These are phyloP conservation scores for Cucurbita pepo DNA, from an alignment of 306 rosid genomes.

Conservation along the genomic window DNA sequence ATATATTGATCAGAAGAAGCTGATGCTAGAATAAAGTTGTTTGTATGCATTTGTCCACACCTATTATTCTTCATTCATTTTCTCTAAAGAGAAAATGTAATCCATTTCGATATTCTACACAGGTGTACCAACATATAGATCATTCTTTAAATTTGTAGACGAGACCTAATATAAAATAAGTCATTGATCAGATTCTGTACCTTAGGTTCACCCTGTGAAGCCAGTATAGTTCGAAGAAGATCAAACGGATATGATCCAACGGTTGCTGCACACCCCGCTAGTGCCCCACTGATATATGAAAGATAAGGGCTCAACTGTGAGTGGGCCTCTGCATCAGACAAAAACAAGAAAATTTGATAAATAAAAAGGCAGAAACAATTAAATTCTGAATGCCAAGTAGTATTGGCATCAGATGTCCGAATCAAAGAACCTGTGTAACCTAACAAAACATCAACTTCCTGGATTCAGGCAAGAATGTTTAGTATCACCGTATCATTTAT, in stretches of 20 bases:
- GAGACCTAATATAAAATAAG: background rate
- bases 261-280: conserved; percentile 94
- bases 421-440: background rate
- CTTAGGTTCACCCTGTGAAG: conserved; percentile 99
- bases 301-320: conserved; percentile 62
- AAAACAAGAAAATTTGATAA: background rate
- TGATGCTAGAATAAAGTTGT: background rate
- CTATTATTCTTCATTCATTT: background rate
- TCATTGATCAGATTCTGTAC: conserved; percentile 14
- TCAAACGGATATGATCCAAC: conserved; percentile 92
- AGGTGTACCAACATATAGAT: background rate
- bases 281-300: conserved; percentile 75
- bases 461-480: background rate
- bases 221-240: conserved; percentile 83
- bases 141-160: background rate
- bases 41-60: background rate
- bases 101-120: background rate
- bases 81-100: background rate
- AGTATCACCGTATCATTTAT: background rate
- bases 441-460: background rate
- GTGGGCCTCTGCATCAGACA: conserved; percentile 64
- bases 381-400: background rate
- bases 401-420: background rate
- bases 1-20: background rate
- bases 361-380: background rate